Evolutionary conservation across 441 rosid genomes (phyloP), one percentile per base, ranked within the genome.

Genomic region (Gossypium davidsonii): DNA sequence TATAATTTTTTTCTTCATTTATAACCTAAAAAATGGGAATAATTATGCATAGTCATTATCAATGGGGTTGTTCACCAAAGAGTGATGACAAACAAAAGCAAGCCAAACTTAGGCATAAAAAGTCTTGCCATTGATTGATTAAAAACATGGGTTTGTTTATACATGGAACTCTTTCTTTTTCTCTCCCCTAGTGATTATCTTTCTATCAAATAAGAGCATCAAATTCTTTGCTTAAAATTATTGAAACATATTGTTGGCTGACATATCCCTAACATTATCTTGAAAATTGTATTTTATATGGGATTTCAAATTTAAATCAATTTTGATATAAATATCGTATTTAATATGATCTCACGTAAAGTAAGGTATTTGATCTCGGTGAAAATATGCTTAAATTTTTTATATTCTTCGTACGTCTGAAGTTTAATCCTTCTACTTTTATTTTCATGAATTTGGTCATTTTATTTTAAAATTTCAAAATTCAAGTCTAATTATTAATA

Each of bases 251-350:
- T 64, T n/a, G 28, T 37, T 58, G 69, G 73, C 37, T 14, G 15
- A 71, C 75, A 65, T 61, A 25, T 62, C 51, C 60, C 64, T 66
- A 49, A 51, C 65, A 73, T 17, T 59, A 73, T 67, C 73, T 59
- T 39, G 5, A 26, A 21, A 42, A 10, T 34, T 46, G 0, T 46
- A 2, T 46, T 10, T 46, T 12, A 9, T 2, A 44, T 2, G 2
- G 9, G 0, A 0, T 42, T 9, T 42, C 0, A 44, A 44, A 2
- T 44, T 42, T 8, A 42, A 9, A 42, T 42, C 1, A 11, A 11
- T 28, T 28, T 28, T 28, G 34, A 28, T 4, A 4, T 4, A 28
- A 28, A 28, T 28, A 4, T 28, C 1, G 0, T 26, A 3, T 26
- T 25, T 25, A 25, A 25, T 25, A 25, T 25, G 26, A 25, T 25